Base-by-base conservation (phyloP, 208 protist genomes). In the Crithidia expoeki region DNA sequence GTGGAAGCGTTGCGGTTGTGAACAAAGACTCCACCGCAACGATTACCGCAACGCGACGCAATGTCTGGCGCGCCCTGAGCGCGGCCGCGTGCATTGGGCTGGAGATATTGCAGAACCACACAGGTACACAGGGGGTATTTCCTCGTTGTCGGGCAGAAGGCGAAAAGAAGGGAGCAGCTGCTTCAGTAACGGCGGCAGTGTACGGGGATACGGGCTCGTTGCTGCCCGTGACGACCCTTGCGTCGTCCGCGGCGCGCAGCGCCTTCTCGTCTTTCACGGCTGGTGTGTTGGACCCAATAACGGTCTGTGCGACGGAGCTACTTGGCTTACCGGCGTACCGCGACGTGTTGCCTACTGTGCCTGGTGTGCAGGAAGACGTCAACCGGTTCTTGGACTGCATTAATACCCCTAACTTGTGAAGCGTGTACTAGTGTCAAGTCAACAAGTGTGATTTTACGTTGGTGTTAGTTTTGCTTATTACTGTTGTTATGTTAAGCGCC, bases 261-360 rank as follows among this genome's bases (percentile, higher is more conserved):
- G 40, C 25, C 46, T 72, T 65, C 58, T 68, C 68, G 6, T 17
- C 62, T 21, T 81, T 93, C 67, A 94, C 88, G 44, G 85, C 85
- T n/a, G 88, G 85, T 33, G 63, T 86, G 38, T 62, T 94, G 46
- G 88, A 94, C 62, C 83, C 85, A 2, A 76, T 94, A 65, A 74
- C 72, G 4, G 68, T 81, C 17, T 82, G 80, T 47, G 84, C 67
- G 46, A 72, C 44, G 44, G 80, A 86, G 74, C 65, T 88, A 58
- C 69, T 94, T 21, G 32, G 44, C 11, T 68, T 66, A 21, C 62
- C 74, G 19, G 49, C 68, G 27, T 70, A 63, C 19, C 17, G 61
- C 7, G 33, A 52, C 6, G 57, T 50, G 10, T 44, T 79, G 17
- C 21, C 32, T 2, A 49, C 25, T 27, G 58, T 74, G n/a, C 52